phyloP scores from a whole-genome alignment of 2,329 filamentous ascomycete species.

The Fusarium verticillioides region DNA sequence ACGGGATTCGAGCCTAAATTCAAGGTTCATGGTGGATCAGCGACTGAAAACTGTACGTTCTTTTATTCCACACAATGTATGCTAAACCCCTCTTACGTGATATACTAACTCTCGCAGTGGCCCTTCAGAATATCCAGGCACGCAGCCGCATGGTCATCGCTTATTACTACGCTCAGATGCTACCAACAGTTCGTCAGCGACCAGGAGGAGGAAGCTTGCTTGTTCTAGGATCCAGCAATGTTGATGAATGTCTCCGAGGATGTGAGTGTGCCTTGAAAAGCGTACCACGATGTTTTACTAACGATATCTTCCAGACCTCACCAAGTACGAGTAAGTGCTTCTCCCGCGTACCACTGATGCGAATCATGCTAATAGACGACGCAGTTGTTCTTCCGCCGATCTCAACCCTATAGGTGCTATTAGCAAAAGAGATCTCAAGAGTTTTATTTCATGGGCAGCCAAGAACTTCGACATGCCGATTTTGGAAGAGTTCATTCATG shows the following conservation, averaged over 20 bases:
- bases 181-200: slow-evolving; percentile 35
- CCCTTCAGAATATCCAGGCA: slow-evolving; percentile 26
- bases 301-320: slow-evolving; percentile 12
- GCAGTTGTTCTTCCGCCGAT: slow-evolving; percentile 2
- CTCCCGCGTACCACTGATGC: neutral
- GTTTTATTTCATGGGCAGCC: slow-evolving; percentile 70
- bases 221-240: slow-evolving; percentile 45
- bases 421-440: slow-evolving; percentile 68
- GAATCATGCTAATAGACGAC: neutral
- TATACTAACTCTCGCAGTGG: slow-evolving; percentile 48
- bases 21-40: slow-evolving; percentile 69
- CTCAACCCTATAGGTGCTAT: neutral
- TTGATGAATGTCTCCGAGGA: slow-evolving; percentile 40
- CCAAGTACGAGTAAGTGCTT: slow-evolving; percentile 37
- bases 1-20: slow-evolving; percentile 63
- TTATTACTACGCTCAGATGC: slow-evolving; percentile 53
- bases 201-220: slow-evolving; percentile 43
- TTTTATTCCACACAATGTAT: neutral
- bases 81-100: no score
- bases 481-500: slow-evolving; percentile 70
- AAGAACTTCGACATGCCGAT: slow-evolving; percentile 69
- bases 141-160: slow-evolving; percentile 29
- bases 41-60: slow-evolving; percentile 53
- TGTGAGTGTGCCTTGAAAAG: neutral
- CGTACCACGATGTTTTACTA: neutral